Conservation (phyloP, 768 basidiomycete species). For the Dioszegia aurantiaca region DNA sequence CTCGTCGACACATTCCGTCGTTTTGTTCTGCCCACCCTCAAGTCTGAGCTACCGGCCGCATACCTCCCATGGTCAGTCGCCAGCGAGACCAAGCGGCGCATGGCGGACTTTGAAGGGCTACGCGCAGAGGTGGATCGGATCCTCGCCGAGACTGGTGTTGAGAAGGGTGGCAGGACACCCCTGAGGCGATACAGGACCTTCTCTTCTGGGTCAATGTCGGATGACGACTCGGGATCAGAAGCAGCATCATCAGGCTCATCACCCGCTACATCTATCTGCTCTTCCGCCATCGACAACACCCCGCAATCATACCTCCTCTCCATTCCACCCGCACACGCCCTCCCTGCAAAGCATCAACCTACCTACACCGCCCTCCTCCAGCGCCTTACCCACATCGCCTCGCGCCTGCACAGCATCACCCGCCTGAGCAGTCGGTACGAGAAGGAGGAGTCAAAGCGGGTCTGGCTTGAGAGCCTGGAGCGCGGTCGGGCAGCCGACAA, state of each 20-base stretch:
- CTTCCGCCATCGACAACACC: slow-evolving; percentile 22
- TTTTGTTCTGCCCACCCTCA: slow-evolving; percentile 49
- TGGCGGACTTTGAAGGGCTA: slow-evolving; percentile 36
- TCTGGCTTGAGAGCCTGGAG: slow-evolving; percentile 42
- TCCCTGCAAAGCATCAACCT: slow-evolving; percentile 33
- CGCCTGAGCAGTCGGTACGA: slow-evolving; percentile 41
- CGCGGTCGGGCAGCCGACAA: slow-evolving; percentile 34
- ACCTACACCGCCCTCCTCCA: slow-evolving; percentile 44
- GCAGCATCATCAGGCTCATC: slow-evolving; percentile 23
- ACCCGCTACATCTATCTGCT: slow-evolving; percentile 40
- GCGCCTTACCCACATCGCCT: slow-evolving; percentile 34
- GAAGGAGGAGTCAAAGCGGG: slow-evolving; percentile 46
- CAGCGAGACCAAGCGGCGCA: slow-evolving; percentile 25
- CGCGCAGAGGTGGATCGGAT: slow-evolving; percentile 36
- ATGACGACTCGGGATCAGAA: slow-evolving; percentile 22
- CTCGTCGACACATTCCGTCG: slow-evolving; percentile 52
- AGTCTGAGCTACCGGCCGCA: slow-evolving; percentile 38
- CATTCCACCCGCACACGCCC: slow-evolving; percentile 38
- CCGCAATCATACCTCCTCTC: slow-evolving; percentile 35
- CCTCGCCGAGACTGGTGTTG: slow-evolving; percentile 25
- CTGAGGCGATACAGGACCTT: slow-evolving; percentile 21
- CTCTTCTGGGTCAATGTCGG: slow-evolving; percentile 20
- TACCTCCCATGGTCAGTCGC: slow-evolving; percentile 46
- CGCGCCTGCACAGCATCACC: slow-evolving; percentile 34
- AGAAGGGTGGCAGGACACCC: slow-evolving; percentile 12